Percentiles rank a stretch among this genome's conserved stretches.
Evolutionary conservation across 2,329 filamentous ascomycete genomes (phyloP).

Genomic region (Neoarthrinium moseri): DNA sequence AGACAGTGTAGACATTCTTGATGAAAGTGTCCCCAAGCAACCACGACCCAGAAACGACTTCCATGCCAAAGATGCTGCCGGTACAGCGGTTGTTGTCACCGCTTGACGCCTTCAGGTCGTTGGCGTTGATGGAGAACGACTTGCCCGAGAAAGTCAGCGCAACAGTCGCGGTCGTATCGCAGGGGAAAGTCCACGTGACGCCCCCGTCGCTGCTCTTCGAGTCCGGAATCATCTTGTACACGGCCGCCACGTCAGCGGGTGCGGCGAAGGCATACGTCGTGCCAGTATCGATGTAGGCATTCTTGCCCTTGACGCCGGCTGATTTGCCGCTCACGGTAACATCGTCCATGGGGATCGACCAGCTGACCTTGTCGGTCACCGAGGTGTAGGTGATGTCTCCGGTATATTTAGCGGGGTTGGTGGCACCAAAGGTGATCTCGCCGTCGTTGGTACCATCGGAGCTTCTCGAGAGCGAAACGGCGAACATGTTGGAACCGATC

Average conservation of each 20-base stretch:
- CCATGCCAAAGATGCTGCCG: conserved; percentile 73
- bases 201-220: conserved; percentile 54
- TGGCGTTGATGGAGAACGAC: conserved; percentile 63
- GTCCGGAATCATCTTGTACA: conserved; percentile 69
- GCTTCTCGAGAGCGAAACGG: conserved; percentile 67
- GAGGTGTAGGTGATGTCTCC: conserved; percentile 68
- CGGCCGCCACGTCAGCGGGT: conserved; percentile 58
- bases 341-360: conserved; percentile 71
- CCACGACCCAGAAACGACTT: conserved; percentile 68
- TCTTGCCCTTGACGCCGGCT: conserved; percentile 52
- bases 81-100: conserved; percentile 49
- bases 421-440: conserved; percentile 73
- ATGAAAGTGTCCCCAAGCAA: conserved; percentile 83
- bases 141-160: conserved; percentile 67
- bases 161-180: conserved; percentile 60
- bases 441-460: conserved; percentile 68
- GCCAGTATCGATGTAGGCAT: conserved; percentile 79
- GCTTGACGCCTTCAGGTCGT: conserved; percentile 66
- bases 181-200: conserved; percentile 70
- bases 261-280: conserved; percentile 79
- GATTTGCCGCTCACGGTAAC: conserved; percentile 60
- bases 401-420: conserved; percentile 64
- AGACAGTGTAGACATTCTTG: conserved; percentile 87
- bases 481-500: conserved; percentile 65
- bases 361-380: conserved; percentile 50